Evolutionary conservation across 495 filamentous ascomycete genomes (phyloP).

Genomic region (Xylaria curta): DNA sequence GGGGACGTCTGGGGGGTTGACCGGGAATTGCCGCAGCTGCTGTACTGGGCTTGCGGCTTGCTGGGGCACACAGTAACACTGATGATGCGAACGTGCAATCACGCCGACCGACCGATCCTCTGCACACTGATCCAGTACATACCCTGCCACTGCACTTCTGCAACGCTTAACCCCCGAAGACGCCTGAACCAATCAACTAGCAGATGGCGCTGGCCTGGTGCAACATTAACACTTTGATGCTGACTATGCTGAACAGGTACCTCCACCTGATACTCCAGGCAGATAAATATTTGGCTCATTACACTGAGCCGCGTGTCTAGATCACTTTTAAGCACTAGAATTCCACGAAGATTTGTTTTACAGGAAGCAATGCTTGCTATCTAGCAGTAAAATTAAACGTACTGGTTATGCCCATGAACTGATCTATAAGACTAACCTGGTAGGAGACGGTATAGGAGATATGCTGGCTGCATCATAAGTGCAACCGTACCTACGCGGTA

Average conservation of each 20-base stretch:
- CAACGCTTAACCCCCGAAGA: slow-evolving; percentile 9
- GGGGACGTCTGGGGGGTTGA: slow-evolving; percentile 20
- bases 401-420: background rate
- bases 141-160: slow-evolving; percentile 5
- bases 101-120: slow-evolving; percentile 16
- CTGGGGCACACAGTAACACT: slow-evolving; percentile 19
- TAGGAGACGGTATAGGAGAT: background rate
- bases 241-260: slow-evolving; percentile 9
- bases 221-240: slow-evolving; percentile 29
- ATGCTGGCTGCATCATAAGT: background rate
- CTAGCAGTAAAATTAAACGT: background rate
- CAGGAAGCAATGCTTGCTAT: background rate
- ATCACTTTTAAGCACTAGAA: background rate
- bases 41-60: slow-evolving; percentile 16
- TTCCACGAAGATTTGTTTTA: background rate
- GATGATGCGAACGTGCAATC: slow-evolving; percentile 18
- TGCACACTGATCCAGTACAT: background rate
- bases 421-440: background rate
- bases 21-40: slow-evolving; percentile 43
- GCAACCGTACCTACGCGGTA: background rate
- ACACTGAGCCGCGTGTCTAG: background rate
- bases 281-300: background rate
- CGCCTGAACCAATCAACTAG: slow-evolving; percentile 38
- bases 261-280: background rate
- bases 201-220: slow-evolving; percentile 34